Conservation (phyloP, 2,329 filamentous ascomycete species). For the Emmonsiellopsis sp. region DNA sequence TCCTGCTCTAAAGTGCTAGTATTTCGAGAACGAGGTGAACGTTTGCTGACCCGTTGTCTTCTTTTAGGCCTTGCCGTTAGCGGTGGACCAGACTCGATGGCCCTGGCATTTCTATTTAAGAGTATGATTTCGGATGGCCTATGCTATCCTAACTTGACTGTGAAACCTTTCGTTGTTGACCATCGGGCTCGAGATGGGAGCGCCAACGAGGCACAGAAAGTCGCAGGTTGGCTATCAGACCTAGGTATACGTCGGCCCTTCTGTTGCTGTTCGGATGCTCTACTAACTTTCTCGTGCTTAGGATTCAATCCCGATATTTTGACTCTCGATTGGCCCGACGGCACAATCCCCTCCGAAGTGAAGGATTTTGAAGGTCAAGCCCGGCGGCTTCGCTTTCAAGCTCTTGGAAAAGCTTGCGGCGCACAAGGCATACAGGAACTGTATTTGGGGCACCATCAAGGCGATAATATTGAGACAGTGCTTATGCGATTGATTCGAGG, state of each 20-base stretch:
- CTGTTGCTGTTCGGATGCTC: constrained; percentile 1
- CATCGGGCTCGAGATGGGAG: constrained; percentile 50
- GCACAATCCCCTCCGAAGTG: constrained; percentile 31
- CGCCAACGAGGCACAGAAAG: constrained; percentile 43
- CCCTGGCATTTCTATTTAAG: constrained; percentile 66
- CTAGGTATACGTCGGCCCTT: constrained; percentile 27
- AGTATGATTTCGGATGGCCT: constrained; percentile 26
- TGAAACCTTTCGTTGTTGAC: constrained; percentile 52
- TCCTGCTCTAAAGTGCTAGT: background rate
- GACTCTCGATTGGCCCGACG: constrained; percentile 44
- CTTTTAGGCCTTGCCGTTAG: constrained; percentile 66
- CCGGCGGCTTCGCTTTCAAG: constrained; percentile 62
- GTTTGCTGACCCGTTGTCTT: background rate
- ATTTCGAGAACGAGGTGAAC: no score
- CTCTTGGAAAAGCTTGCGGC: constrained; percentile 54
- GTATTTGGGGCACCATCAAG: constrained; percentile 75
- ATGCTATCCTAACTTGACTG: constrained; percentile 17
- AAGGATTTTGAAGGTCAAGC: constrained; percentile 70
- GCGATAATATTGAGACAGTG: constrained; percentile 87
- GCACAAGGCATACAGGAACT: constrained; percentile 47
- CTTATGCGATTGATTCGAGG: constrained; percentile 65
- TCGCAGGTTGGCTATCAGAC: constrained; percentile 35
- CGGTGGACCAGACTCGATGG: constrained; percentile 97
- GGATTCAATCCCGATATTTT: constrained; percentile 28
- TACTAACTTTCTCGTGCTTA: constrained; percentile 10